Evolutionary conservation across 805 yeast genomes (phyloP).

Genomic region (Wickerhamomyces kurtzmanii): DNA sequence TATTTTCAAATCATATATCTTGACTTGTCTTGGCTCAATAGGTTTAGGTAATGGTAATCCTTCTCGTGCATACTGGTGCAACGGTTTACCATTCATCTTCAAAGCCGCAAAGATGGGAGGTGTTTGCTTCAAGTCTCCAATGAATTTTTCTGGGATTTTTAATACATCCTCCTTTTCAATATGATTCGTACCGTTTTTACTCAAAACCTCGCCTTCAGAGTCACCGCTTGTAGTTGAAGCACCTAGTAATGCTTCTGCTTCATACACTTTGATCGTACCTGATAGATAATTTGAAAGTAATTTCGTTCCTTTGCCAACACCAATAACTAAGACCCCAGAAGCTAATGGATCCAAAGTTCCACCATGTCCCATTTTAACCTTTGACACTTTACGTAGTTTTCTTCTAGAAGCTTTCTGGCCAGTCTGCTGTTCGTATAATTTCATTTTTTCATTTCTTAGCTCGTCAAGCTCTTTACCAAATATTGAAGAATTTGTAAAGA

Average conservation of each 20-base stretch:
- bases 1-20: conserved; percentile 44
- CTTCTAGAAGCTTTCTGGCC: conserved; percentile 40
- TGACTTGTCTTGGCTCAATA: conserved; percentile 70
- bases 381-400: conserved; percentile 36
- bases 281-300: conserved; percentile 60
- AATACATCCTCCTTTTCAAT: conserved; percentile 43
- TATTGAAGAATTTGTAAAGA: conserved; percentile 48
- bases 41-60: conserved; percentile 77
- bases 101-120: conserved; percentile 95
- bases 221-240: conserved; percentile 92
- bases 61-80: conserved; percentile 89
- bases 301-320: conserved; percentile 91
- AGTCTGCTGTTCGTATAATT: conserved; percentile 24
- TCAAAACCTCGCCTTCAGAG: conserved; percentile 72
- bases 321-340: conserved; percentile 86
- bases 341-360: conserved; percentile 96
- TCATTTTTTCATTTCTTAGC: conserved; percentile 36
- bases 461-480: conserved; percentile 45
- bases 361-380: conserved; percentile 94
- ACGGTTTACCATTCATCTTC: conserved; percentile 88
- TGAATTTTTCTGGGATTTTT: conserved; percentile 47
- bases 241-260: conserved; percentile 80
- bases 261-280: conserved; percentile 71
- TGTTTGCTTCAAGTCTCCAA: conserved; percentile 78
- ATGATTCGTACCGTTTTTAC: conserved; percentile 46